Evolutionary conservation across 305 asterid species (phyloP).

Genomic region (Fraxinus albicans): DNA sequence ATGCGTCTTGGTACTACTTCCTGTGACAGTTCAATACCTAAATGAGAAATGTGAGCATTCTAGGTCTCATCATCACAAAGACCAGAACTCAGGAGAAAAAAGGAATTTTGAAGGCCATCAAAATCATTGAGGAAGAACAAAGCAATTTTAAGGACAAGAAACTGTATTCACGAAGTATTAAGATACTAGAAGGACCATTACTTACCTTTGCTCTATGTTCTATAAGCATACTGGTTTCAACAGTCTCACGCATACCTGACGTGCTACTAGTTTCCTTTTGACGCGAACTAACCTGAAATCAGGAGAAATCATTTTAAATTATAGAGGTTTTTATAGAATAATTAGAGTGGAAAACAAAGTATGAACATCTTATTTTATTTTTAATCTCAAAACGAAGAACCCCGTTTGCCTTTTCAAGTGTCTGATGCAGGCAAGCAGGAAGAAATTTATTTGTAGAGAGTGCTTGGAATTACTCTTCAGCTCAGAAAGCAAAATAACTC

Average conservation of each 20-base stretch:
- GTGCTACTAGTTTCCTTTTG: conserved; percentile 99
- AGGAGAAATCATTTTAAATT: conserved; percentile 12
- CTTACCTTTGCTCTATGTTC: conserved; percentile 86
- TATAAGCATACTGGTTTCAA: conserved; percentile 81
- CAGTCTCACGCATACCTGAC: conserved; percentile 93
- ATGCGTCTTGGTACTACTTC: conserved; percentile 88
- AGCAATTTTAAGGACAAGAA: background rate
- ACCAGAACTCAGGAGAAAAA: background rate
- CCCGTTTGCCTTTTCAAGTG: background rate
- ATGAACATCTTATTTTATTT: background rate
- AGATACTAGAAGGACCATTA: background rate
- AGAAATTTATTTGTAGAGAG: background rate
- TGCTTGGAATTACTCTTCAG: background rate
- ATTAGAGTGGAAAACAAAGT: background rate
- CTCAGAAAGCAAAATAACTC: background rate
- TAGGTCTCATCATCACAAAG: background rate
- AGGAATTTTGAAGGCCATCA: background rate
- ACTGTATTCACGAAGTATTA: background rate
- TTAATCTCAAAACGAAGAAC: background rate
- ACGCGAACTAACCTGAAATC: conserved; percentile 80
- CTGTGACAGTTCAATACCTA: conserved; percentile 34
- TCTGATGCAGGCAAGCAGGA: background rate
- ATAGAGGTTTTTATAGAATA: background rate
- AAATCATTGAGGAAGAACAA: background rate
- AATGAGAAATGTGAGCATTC: conserved; percentile 5